A percentile compares a stretch with the other conserved stretches of the same genome.
These are phyloP conservation scores for Tuber borchii DNA, from an alignment of 495 filamentous ascomycete genomes.

Conservation along the genomic window DNA sequence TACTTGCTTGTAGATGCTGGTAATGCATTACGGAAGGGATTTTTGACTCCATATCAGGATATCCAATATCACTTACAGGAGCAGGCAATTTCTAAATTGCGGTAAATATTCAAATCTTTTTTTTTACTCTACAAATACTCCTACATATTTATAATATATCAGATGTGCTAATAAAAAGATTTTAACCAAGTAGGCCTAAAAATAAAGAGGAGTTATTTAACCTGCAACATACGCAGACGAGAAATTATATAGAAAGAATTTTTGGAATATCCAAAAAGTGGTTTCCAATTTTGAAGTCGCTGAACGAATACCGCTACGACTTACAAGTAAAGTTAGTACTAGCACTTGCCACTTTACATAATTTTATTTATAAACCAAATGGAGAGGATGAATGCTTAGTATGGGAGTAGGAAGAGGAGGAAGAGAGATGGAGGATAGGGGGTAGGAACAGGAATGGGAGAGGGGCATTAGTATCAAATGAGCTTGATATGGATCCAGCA, in stretches of 20 bases:
- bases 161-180: too few relatives aligned
- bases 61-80: not conserved
- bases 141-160: too few relatives aligned
- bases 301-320: not conserved
- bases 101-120: not conserved
- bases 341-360: not conserved
- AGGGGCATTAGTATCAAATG: too few relatives aligned
- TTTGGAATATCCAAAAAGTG: not conserved
- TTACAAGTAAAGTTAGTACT: not conserved
- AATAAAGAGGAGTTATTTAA: not conserved
- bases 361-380: not conserved
- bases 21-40: not conserved
- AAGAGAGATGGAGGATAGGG: not conserved
- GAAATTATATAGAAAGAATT: not conserved
- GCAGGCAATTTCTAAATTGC: not conserved
- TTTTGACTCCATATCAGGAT: not conserved
- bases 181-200: not conserved
- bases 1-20: not conserved
- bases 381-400: not conserved
- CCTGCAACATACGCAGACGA: not conserved
- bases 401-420: not conserved
- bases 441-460: too few relatives aligned
- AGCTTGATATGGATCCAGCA: not conserved
- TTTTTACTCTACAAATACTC: not conserved
- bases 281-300: not conserved